These are phyloP conservation scores for Fusarium clavum DNA, from an alignment of 2,329 filamentous ascomycete species.

Conservation along the genomic window DNA sequence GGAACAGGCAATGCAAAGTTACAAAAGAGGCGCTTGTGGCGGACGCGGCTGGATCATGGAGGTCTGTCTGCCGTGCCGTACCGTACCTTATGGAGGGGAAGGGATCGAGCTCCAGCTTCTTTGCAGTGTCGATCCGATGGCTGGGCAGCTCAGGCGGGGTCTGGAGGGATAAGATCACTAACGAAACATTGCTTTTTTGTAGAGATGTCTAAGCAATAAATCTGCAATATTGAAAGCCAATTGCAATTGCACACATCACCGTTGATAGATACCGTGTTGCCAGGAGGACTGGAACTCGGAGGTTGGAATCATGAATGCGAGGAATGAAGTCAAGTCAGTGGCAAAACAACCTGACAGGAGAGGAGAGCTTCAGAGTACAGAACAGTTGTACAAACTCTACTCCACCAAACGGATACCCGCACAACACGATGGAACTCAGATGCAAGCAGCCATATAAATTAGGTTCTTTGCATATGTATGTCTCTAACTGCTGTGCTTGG, in stretches of 20 bases:
- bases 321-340: slow-evolving; percentile 31
- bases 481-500: slow-evolving; percentile 1
- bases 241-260: neutral
- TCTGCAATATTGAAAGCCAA: neutral
- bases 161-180: slow-evolving; percentile 10
- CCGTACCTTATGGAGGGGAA: neutral
- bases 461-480: slow-evolving; percentile 29
- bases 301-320: neutral
- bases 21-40: slow-evolving; percentile 41
- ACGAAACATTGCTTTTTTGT: slow-evolving; percentile 16
- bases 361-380: neutral
- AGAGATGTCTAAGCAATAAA: neutral
- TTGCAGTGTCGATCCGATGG: slow-evolving; percentile 39
- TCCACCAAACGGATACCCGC: slow-evolving; percentile 13
- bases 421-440: slow-evolving; percentile 23
- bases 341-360: slow-evolving; percentile 12
- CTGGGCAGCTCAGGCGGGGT: slow-evolving; percentile 20
- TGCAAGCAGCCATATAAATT: slow-evolving; percentile 33
- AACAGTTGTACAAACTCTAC: slow-evolving; percentile 7
- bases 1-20: slow-evolving; percentile 15
- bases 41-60: slow-evolving; percentile 31
- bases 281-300: slow-evolving; percentile 17
- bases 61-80: neutral
- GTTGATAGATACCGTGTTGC: neutral
- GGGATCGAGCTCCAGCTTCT: slow-evolving; percentile 24